Evolutionary conservation across 2,329 filamentous ascomycete species (phyloP).

Genomic region (Fusarium sp.): DNA sequence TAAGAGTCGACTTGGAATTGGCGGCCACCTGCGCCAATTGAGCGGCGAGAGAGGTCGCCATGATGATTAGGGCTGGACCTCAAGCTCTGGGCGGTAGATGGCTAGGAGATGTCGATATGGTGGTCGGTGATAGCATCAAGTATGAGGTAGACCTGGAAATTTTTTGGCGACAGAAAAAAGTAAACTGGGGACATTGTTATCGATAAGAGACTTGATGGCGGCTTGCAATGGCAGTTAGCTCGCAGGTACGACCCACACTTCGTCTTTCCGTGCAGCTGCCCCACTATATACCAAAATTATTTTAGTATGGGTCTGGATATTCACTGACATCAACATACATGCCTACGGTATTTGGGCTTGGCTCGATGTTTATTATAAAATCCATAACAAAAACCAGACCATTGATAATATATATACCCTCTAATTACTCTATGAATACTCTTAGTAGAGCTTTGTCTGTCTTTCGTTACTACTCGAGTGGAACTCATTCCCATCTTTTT

Average conservation of each 20-base stretch:
- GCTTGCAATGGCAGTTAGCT: neutral
- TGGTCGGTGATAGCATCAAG: slow-evolving; percentile 33
- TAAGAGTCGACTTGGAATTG: slow-evolving; percentile 88
- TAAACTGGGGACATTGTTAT: slow-evolving; percentile 45
- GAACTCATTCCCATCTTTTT: neutral
- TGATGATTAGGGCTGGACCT: slow-evolving; percentile 54
- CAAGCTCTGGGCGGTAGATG: slow-evolving; percentile 41
- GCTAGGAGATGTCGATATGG: slow-evolving; percentile 34
- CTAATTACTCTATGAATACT: neutral
- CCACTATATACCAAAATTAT: neutral
- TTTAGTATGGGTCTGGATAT: neutral
- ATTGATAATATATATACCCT: neutral
- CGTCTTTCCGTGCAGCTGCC: neutral
- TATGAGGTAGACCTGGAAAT: slow-evolving; percentile 44
- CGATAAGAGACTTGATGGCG: slow-evolving; percentile 43
- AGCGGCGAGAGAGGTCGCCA: slow-evolving; percentile 88
- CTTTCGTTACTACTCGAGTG: neutral
- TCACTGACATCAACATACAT: neutral
- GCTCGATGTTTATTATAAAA: neutral
- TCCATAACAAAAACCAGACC: neutral
- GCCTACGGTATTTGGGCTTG: neutral
- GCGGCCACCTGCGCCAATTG: slow-evolving; percentile 94
- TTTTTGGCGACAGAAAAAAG: slow-evolving; percentile 46
- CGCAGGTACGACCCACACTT: neutral
- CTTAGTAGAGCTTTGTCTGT: neutral